Evolutionary conservation across 1,284 basidiomycete species (phyloP), one percentile per base, ranked within the genome.

Genomic region (Tilletia setariae): DNA sequence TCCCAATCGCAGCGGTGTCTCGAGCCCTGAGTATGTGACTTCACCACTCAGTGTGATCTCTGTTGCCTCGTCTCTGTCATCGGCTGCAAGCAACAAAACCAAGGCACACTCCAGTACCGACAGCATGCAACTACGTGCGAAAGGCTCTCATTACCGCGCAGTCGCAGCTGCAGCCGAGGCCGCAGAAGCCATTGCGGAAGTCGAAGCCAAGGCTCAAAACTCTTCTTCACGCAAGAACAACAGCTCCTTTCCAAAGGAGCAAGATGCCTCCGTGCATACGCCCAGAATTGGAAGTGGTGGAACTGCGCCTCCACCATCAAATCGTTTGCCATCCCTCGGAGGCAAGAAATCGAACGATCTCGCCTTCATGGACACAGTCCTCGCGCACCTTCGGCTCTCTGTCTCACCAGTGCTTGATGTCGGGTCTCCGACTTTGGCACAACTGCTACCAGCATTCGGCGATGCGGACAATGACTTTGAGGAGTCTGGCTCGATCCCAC

Each of bases 111-210:
- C 35, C 35, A 40, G 35, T 11, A 40, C 35, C n/a, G 51, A 25
- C n/a, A 53, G 47, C 47, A 49, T 53, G 51, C 51, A 53, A 25
- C 21, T 53, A 25, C 8, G 28, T 9, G 56, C 25, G 28, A 32
- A 61, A 61, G 56, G 56, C 8, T 61, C 56, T 2, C 56, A 61
- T 40, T 61, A 61, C n/a, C 56, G 56, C 11, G 30, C 32, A 9
- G 35, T 61, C 28, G 28, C 56, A 15, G 56, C 56, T 16, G 56
- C 56, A 2, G 56, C 56, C 13, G 21, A 56, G 51, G 51, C 51
- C 3, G 51, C 51, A 19, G 51, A 56, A 28, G n/a, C 51, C 13
- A 7, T 13, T 6, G 25, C 51, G 6, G 28, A 61, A 30, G 56
- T n/a, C 16, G 28, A 32, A 35, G 56, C 23, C 15, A 15, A 35